Evolutionary conservation across 192 early-diverging fungal genomes (phyloP), one percentile per base, ranked within the genome.

Genomic region (Entomortierella chlamydospora): DNA sequence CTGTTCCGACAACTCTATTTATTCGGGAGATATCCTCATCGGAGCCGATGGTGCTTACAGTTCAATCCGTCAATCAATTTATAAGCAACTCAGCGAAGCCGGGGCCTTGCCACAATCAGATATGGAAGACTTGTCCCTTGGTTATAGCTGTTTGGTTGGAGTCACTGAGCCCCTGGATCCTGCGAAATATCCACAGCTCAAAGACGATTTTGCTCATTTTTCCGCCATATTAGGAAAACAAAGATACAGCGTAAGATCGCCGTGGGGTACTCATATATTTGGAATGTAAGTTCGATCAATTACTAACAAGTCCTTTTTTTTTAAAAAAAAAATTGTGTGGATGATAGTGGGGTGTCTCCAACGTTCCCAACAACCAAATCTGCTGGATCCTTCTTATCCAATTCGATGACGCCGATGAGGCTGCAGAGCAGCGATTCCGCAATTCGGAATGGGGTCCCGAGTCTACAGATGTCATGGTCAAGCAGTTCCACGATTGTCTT

Each of bases 41-140:
- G 73, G 73, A 0, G 66, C 73, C 23, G 73, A 77, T 47, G 73
- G 73, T 0, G 61, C 73, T 0, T 69, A 77, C 39, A 69, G 66
- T 22, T 42, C 49, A 1, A 55, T 77, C n/a, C 65, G 73, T 29
- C 66, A 77, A n/a, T 52, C 31, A 5, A 29, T 77, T 26, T 69
- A 77, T 45, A 55, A 55, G 26, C 29, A 25, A 4, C 29, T 77
- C 13, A 15, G 25, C 0, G 12, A 62, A 28, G 22, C 31, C 23
- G 73, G 55, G 0, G 0, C 26, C 0, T 23, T 77, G 34, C 66
- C 73, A 2, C 42, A 68, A 25, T 57, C 57, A 0, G 73, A 77
- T 22, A 23, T 9, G 11, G 60, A 77, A 25, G 33, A 69, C 30
- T 47, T 77, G 60, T 30, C 30, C 2, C 42, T 60, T 1, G 73